Conservation (phyloP, 352 stramenopile genomes). For the Phytopythium helicoides region DNA sequence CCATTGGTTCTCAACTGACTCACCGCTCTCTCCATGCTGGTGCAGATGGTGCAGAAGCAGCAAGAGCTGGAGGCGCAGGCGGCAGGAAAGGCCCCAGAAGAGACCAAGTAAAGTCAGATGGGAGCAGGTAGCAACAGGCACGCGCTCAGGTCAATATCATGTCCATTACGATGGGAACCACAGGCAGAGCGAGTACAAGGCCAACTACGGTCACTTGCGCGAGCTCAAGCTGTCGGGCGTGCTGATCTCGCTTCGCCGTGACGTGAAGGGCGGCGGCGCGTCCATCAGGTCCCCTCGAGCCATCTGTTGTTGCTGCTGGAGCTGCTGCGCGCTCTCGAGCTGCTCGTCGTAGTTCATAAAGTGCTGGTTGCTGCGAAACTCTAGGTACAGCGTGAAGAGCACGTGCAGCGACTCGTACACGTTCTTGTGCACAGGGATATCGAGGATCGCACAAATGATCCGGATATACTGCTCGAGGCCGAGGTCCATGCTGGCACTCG, state of each 20-base stretch:
- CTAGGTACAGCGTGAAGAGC: constrained; percentile 93
- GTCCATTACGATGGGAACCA: constrained; percentile 1
- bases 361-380: constrained; percentile 93
- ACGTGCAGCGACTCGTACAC: constrained; percentile 94
- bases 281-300: constrained; percentile 17
- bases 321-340: constrained; percentile 16
- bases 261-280: constrained; percentile 30
- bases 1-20: neutral
- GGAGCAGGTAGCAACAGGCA: too few species aligned
- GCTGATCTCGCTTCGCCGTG: constrained; percentile 26
- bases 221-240: constrained; percentile 35
- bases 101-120: constrained; percentile 14
- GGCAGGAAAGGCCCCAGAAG: neutral
- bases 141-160: constrained; percentile 3
- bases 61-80: constrained; percentile 23
- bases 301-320: constrained; percentile 5
- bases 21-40: neutral
- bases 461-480: constrained; percentile 92
- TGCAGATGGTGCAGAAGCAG: constrained; percentile 52
- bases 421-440: constrained; percentile 95
- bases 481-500: constrained; percentile 88
- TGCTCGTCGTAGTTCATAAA: constrained; percentile 88
- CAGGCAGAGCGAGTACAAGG: neutral
- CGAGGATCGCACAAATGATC: constrained; percentile 91
- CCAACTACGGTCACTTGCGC: constrained; percentile 25